These are phyloP conservation scores for Ligustrum vulgare DNA, from an alignment of 257 asterid species.

Conservation along the genomic window DNA sequence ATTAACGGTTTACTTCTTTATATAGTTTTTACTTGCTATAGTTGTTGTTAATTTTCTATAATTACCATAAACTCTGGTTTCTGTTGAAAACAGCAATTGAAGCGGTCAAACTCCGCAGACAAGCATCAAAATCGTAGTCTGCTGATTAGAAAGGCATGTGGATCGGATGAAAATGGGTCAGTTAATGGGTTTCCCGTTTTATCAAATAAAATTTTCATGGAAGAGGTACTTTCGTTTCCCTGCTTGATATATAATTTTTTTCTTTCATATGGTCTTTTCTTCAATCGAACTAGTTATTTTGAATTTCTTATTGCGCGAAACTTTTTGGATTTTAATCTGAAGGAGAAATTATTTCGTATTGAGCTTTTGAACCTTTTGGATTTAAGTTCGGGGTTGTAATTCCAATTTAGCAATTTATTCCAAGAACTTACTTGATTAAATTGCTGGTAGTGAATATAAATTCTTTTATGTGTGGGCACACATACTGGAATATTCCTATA, in stretches of 20 bases:
- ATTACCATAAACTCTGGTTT: constrained; percentile 5
- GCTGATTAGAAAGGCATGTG: constrained; percentile 45
- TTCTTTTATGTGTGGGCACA: neutral
- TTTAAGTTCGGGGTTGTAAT: neutral
- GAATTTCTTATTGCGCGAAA: neutral
- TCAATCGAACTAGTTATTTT: neutral
- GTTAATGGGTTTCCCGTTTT: constrained; percentile 41
- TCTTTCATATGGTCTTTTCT: neutral
- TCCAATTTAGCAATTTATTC: neutral
- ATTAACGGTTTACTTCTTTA: constrained; percentile 37
- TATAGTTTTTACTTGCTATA: neutral
- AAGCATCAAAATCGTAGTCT: constrained; percentile 31
- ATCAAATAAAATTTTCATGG: constrained; percentile 64
- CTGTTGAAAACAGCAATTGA: constrained; percentile 43
- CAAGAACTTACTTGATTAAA: neutral
- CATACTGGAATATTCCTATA: neutral
- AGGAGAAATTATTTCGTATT: neutral
- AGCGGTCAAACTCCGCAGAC: constrained; percentile 39
- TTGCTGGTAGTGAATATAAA: neutral
- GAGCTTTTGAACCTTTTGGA: neutral
- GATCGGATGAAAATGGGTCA: constrained; percentile 48
- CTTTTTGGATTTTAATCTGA: constrained; percentile 2
- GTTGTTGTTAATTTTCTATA: neutral
- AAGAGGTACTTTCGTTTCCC: constrained; percentile 57
- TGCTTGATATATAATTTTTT: neutral